Base-by-base conservation (phyloP, 345 rosid species). In the Bruguiera gymnorhiza region DNA sequence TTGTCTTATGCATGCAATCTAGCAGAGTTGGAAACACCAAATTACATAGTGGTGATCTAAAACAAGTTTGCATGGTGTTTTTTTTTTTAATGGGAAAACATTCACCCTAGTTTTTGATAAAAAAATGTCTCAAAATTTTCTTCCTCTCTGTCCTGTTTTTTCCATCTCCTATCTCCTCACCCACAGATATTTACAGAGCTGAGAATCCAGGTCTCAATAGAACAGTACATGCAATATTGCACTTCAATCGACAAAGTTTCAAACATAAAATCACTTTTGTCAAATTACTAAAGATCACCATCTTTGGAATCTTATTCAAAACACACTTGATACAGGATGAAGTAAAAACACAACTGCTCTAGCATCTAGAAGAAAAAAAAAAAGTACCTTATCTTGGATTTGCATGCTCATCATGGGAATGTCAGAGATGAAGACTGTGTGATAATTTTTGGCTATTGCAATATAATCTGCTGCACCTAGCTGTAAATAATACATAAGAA, bases 381-480 rank as follows among this genome's bases (percentile, higher is more conserved):
- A 69, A 27, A 11, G 56, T 82, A 93, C 97, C 96, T 89, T 91
- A 76, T 93, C 97, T 19, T 90, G 89, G 71, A 84, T 89, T 70
- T 53, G 83, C 98, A 93, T 91, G 65, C 96, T 91, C 97, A 91
- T 91, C 54, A 69, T 79, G 26, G 89, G 97, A 75, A 91, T 89
- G 57, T 81, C 83, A 57, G 96, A 85, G 79, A 93, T 86, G 73
- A 93, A 89, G 61, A 89, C 83, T 36, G 94, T 91, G 75, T 93
- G 97, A 75, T 89, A 88, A 77, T 81, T 83, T 72, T 87, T 75
- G 6, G 96, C 92, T 32, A 91, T 82, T 32, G 97, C 98, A 30
- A 93, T 91, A 65, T 93, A 93, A 83, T 93, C 98, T 50, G 97
- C 98, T 70, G 97, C 96, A 70, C 98, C 97, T 61, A 87, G 77